Evolutionary conservation across 306 rosid genomes (phyloP).

Genomic region (Parietaria judaica): DNA sequence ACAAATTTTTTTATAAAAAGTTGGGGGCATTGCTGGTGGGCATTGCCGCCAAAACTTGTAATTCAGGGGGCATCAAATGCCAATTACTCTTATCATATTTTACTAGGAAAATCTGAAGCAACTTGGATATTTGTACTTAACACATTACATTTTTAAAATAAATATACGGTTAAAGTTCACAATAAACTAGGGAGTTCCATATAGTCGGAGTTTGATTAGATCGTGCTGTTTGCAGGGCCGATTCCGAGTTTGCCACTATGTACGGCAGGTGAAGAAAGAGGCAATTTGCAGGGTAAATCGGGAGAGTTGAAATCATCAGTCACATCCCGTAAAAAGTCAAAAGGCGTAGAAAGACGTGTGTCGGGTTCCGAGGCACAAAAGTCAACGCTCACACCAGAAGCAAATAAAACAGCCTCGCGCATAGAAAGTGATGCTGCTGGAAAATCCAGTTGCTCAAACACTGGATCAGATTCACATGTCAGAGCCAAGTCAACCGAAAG

Average conservation of each 20-base stretch:
- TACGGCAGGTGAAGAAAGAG: slow-evolving; percentile 17
- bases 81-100: slow-evolving; percentile 1
- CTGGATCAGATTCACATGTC: slow-evolving; percentile 21
- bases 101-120: slow-evolving; percentile 5
- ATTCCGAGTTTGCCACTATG: slow-evolving; percentile 6
- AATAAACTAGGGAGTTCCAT: too few species aligned
- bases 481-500: slow-evolving; percentile 14
- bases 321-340: slow-evolving; percentile 12
- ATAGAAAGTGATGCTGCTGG: slow-evolving; percentile 8
- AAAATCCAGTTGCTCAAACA: slow-evolving; percentile 23
- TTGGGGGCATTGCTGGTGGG: too few species aligned
- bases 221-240: slow-evolving; percentile 10
- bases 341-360: slow-evolving; percentile 12
- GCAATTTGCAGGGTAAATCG: slow-evolving; percentile 20
- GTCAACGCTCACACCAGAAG: slow-evolving; percentile 4
- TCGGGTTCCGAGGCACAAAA: slow-evolving; percentile 9
- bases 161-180: too few species aligned
- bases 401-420: slow-evolving; percentile 14
- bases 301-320: slow-evolving; percentile 17
- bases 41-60: too few species aligned
- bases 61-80: too few species aligned
- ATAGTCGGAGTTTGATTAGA: too few species aligned
- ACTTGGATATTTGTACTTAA: too few species aligned
- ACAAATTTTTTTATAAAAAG: too few species aligned
- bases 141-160: too few species aligned